phyloP scores from a whole-genome alignment of 257 asterid genomes.

The Fraxinus americana region DNA sequence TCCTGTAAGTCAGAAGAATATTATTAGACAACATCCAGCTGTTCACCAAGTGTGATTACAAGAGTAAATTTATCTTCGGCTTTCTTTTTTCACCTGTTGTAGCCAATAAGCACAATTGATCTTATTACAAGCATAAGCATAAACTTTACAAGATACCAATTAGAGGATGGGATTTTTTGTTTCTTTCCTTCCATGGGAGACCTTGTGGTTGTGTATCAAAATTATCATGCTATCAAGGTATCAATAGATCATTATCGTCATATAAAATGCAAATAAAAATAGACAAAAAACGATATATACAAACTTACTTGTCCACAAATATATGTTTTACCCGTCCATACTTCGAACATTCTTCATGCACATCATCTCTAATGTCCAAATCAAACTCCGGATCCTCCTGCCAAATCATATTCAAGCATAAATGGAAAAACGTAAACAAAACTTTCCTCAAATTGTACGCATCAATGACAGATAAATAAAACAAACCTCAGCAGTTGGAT shows the following conservation, averaged over 20 bases:
- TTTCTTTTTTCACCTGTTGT: not conserved
- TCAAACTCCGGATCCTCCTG: slow-evolving; percentile 94
- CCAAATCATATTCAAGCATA: slow-evolving; percentile 17
- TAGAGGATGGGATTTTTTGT: not conserved
- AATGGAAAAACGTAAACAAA: not conserved
- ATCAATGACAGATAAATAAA: slow-evolving; percentile 4
- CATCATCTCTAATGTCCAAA: slow-evolving; percentile 91
- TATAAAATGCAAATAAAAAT: not conserved
- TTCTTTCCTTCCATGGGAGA: not conserved
- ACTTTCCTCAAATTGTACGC: not conserved
- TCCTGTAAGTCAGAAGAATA: slow-evolving; percentile 49
- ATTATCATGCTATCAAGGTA: not conserved
- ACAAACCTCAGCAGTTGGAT: slow-evolving; percentile 89
- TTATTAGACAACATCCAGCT: slow-evolving; percentile 12
- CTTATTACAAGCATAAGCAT: not conserved
- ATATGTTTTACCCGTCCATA: slow-evolving; percentile 91
- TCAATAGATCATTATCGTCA: not conserved
- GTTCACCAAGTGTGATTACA: not conserved
- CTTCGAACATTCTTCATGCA: slow-evolving; percentile 88
- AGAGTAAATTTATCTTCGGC: not conserved
- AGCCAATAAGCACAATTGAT: not conserved
- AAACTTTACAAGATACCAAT: not conserved
- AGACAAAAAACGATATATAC: not conserved
- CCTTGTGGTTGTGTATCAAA: not conserved
- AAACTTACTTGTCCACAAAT: slow-evolving; percentile 84